Base-by-base conservation (phyloP, 148 eudicot species). In the Camellia japonica region DNA sequence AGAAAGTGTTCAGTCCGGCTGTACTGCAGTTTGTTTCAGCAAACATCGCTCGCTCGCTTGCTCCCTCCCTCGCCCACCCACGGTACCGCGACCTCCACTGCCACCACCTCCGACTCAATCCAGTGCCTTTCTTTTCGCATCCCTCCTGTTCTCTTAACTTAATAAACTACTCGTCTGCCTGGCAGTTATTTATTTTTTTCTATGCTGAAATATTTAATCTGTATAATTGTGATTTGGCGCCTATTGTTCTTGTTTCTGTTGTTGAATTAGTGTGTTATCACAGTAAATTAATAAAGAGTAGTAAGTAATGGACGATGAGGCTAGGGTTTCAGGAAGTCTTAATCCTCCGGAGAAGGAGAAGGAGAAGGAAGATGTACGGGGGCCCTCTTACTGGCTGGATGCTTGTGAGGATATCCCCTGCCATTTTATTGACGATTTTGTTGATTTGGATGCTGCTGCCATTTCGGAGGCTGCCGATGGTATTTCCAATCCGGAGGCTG, bases 371-470 rank as follows among this genome's bases (percentile, higher is more conserved):
- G 82, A 74, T 8, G 51, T 42, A 18, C 18, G 72, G 19, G 87
- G 78, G 62, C 85, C 93, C 12, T 88, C 89, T 38, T 96, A 93
- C 78, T 96, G 99, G 99, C 84, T 93, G 8, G 98, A 96, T 68
- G 98, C 99, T 9, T 92, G 94, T 73, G 99, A 95, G 85, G 99
- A 92, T 43, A 86, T 91, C 4, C 88, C 88, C 8, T 86, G 91
- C 68, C 87, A 89, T 76, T 82, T 88, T 65, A 86, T 88, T 14
- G 88, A 78, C 18, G 91, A 85, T 73, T 83, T 83, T 51, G 72
- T 42, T 7, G 69, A 41, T 64, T 63, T 71, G 42, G 66, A 43
- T 44, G 83, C n/a, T 52, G 43, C 69, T 16, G 58, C 79, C 67
- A 77, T 78, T 60, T 77, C 55, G 46, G 82, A 75, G 2, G 77